A percentile compares a stretch with the other conserved stretches of the same genome.
phyloP scores from a whole-genome alignment of 1,284 basidiomycete genomes.

The Bjerkandera adusta region DNA sequence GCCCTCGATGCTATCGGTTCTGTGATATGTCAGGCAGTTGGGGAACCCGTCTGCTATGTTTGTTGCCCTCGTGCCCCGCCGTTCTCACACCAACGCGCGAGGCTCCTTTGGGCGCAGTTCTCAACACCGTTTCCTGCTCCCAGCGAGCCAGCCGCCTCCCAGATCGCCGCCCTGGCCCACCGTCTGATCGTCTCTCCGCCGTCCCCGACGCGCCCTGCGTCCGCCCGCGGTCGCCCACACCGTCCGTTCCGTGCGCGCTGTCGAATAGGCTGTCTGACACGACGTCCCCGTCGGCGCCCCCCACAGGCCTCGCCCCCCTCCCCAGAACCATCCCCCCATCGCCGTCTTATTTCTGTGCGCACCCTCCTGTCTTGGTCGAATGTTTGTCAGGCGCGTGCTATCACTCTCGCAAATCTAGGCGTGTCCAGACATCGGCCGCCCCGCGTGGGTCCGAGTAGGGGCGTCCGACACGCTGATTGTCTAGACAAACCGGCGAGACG shows the following conservation, averaged over 20 bases:
- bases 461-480: not conserved
- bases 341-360: not conserved
- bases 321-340: too few relatives aligned
- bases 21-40: constrained; percentile 17
- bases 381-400: constrained; percentile 9
- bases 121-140: constrained; percentile 20
- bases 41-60: constrained; percentile 13
- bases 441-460: constrained; percentile 10
- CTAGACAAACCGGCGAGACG: constrained; percentile 7
- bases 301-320: too few relatives aligned
- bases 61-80: constrained; percentile 3
- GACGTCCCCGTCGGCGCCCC: too few relatives aligned
- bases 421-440: constrained; percentile 3
- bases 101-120: constrained; percentile 24
- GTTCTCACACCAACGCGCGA: constrained; percentile 11
- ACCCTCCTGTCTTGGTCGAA: not conserved
- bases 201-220: too few relatives aligned
- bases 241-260: too few relatives aligned
- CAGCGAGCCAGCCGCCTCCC: too few relatives aligned
- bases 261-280: too few relatives aligned
- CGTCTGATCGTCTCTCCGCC: too few relatives aligned
- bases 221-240: too few relatives aligned
- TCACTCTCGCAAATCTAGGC: constrained; percentile 10
- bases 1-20: too few relatives aligned
- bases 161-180: too few relatives aligned